Evolutionary conservation across 2,329 filamentous ascomycete species (phyloP), one percentile per base, ranked within the genome.

Genomic region (Cytospora chrysosperma): DNA sequence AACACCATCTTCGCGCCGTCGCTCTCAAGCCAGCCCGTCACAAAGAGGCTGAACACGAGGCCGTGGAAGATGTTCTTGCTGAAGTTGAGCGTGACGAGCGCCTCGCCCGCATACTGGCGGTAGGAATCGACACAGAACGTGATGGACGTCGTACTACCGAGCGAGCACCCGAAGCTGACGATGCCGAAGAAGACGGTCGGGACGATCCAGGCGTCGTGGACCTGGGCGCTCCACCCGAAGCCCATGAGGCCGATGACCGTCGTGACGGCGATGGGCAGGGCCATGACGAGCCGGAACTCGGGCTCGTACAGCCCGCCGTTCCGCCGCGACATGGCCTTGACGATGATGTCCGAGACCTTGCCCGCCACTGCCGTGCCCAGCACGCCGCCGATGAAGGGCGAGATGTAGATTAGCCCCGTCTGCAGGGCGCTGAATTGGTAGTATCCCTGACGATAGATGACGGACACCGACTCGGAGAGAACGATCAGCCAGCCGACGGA

Each of bases 281-380:
- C 91, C 94, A 98, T 97, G 51, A 96, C 84, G 0, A 97, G 84
- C 8, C 93, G 86, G 72, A 96, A 98, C 75, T 98, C 94, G 0
- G 94, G 94, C 75, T 98, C 94, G 74, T 97, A 98, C 3, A 98
- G 80, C 2, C 94, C 94, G n/a, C 91, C 92, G 69, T 98, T 98
- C 30, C 88, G 87, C 40, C 88, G 85, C 2, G 92, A 84, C 89
- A 98, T 92, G 64, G 81, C 88, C 59, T 87, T 87, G 7, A 97
- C 93, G 55, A 98, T 87, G 2, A 94, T 71, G 71, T 98, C 95
- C 4, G 91, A 95, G 15, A 97, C 83, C 72, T 90, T 92, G 49
- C 94, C 95, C 0, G 94, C 94, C 0, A 97, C 91, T 0, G 89
- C 93, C 0, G 93, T 97, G n/a, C 94, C 94, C 0, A 97, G 81